Evolutionary conservation across 2,329 filamentous ascomycete species (phyloP).

Genomic region (Ophiostoma montium): DNA sequence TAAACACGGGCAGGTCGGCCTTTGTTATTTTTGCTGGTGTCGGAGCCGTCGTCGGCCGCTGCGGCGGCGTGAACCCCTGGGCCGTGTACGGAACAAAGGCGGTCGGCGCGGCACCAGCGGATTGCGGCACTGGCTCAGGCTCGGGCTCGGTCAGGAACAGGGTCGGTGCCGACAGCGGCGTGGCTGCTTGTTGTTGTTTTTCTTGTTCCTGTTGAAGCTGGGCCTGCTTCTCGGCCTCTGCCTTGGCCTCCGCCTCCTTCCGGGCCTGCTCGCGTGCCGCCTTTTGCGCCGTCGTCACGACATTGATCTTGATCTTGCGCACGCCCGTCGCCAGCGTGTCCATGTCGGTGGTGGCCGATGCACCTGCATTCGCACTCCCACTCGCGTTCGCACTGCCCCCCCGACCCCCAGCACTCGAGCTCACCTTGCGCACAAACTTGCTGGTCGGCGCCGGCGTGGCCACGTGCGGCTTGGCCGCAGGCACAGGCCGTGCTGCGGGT

Average conservation of each 20-base stretch:
- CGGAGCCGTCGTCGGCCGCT: background rate
- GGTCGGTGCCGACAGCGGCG: background rate
- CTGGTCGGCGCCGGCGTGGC: background rate
- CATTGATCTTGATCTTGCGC: constrained; percentile 49
- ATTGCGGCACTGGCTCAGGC: constrained; percentile 7
- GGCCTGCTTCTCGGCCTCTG: background rate
- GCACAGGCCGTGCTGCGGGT: background rate
- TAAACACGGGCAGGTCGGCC: constrained; percentile 24
- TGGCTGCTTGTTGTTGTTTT: background rate
- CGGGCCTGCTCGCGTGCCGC: constrained; percentile 31
- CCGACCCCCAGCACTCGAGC: background rate
- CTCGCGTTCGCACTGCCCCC: background rate
- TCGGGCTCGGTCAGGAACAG: background rate
- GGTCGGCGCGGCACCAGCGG: constrained; percentile 17
- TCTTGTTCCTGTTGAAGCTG: background rate
- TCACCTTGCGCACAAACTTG: constrained; percentile 2
- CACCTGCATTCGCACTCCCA: background rate
- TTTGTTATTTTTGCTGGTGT: constrained; percentile 23
- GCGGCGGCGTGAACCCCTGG: constrained; percentile 29
- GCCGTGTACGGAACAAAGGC: constrained; percentile 42
- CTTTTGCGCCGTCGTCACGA: constrained; percentile 44
- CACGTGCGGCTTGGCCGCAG: background rate
- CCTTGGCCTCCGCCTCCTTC: constrained; percentile 3
- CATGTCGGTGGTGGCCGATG: constrained; percentile 24
- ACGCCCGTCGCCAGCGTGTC: constrained; percentile 43